Conservation (phyloP, 2,329 filamentous ascomycete genomes). For the Neonectria sp. region DNA sequence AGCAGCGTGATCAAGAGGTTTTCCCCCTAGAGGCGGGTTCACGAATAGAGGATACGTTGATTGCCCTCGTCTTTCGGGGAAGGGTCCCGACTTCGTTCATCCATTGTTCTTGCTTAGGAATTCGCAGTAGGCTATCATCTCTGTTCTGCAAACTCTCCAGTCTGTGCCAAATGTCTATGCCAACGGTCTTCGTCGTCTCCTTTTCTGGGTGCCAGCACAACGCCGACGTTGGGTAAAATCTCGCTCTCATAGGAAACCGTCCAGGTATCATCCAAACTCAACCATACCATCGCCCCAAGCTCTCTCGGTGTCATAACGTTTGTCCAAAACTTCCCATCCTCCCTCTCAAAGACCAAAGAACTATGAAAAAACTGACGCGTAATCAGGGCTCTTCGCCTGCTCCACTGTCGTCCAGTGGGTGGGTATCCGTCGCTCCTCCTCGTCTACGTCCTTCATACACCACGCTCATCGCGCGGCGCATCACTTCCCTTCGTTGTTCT, state of each 20-base stretch:
- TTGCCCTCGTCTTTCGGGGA: not conserved
- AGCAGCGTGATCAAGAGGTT: not conserved
- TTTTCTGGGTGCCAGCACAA: not conserved
- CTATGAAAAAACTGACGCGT: not conserved
- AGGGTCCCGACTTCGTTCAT: conserved; percentile 1
- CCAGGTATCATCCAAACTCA: not conserved
- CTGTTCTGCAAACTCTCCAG: conserved; percentile 6
- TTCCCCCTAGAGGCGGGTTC: not conserved
- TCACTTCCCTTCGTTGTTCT: conserved; percentile 58
- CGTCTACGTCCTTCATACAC: not conserved
- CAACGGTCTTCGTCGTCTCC: not conserved
- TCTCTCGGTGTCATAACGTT: not conserved
- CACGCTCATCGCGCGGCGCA: not conserved
- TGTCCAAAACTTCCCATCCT: conserved; percentile 1
- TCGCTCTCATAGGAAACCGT: not conserved
- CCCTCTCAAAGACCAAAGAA: not conserved
- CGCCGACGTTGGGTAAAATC: not conserved
- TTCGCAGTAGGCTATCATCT: not conserved
- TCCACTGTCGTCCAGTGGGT: not conserved
- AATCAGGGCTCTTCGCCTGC: not conserved
- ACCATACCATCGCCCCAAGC: not conserved
- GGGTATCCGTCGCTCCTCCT: conserved; percentile 15
- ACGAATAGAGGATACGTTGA: not conserved
- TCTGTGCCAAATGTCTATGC: not conserved
- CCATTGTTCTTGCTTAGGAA: conserved; percentile 3